Percentiles rank a stretch among this genome's conserved stretches.
phyloP scores from a whole-genome alignment of 2,329 filamentous ascomycete species.

The Xylaria sp. region DNA sequence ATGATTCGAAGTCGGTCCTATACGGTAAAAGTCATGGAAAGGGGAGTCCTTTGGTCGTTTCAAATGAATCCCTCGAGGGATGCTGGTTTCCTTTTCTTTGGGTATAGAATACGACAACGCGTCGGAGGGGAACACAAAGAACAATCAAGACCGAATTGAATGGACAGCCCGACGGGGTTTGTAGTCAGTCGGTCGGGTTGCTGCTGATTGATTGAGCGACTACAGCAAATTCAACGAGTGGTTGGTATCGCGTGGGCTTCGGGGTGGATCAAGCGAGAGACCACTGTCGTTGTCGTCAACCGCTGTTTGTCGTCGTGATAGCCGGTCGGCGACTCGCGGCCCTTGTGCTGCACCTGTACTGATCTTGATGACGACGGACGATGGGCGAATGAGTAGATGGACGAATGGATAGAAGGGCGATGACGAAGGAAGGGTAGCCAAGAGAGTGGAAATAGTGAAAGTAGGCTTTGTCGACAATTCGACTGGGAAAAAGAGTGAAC shows the following conservation, averaged over 20 bases:
- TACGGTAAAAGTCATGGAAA: conserved; percentile 32
- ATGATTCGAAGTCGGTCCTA: conserved; percentile 32
- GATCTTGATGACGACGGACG: conserved; percentile 12
- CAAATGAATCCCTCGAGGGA: conserved; percentile 7
- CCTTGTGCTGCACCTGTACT: conserved; percentile 8
- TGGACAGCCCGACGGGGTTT: conserved; percentile 11
- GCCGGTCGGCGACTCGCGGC: conserved; percentile 25
- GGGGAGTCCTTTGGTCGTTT: not conserved
- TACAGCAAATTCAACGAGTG: conserved; percentile 1
- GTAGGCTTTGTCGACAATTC: conserved; percentile 27
- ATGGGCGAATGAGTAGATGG: conserved; percentile 2
- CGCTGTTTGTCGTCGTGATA: conserved; percentile 13
- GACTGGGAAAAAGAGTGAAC: conserved; percentile 35
- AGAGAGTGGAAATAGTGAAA: conserved; percentile 32
- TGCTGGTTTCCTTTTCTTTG: conserved; percentile 16
- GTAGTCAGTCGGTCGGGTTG: conserved; percentile 4
- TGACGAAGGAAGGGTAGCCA: conserved; percentile 20
- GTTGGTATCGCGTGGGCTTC: conserved; percentile 3
- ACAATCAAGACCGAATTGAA: conserved; percentile 23
- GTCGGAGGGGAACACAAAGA: conserved; percentile 28
- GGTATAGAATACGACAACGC: conserved; percentile 13
- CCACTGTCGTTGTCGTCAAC: not conserved
- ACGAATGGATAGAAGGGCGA: not conserved
- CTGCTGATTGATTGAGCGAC: conserved; percentile 5
- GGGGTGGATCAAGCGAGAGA: not conserved